Base-by-base conservation (phyloP, 2,329 filamentous ascomycete genomes). In the Teratosphaeria gauchensis region DNA sequence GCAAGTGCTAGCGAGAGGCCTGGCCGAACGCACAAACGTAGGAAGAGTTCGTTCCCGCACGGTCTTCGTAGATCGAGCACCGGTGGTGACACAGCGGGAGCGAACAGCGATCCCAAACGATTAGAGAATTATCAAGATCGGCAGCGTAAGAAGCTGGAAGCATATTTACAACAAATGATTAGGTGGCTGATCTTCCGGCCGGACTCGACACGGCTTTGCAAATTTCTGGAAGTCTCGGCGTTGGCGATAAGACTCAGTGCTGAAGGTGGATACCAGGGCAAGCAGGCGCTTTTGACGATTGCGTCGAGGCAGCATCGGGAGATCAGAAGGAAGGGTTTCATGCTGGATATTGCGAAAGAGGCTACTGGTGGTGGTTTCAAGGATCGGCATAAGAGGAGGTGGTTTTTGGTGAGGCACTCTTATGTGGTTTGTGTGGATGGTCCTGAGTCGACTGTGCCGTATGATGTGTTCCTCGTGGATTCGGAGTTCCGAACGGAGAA, bases 371-470 rank as follows among this genome's bases (percentile, higher is more conserved):
- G 38, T 24, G 56, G 56, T 4, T 56, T 96, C 62, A 89, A 91
- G 69, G 84, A 85, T 56, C 84, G 91, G 12, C 92, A 96, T 74
- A 88, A 85, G 61, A 90, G 91, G 19, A 96, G 96, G 73, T 99
- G 94, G 94, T 99, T 99, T 71, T 79, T 97, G 21, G 91, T 99
- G n/a, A 82, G 94, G 56, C 92, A 97, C 74, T 97, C 91, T 76
- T 99, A 99, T 69, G 87, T 99, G 60, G 92, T 96, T 52, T 96
- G 92, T 66, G 92, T 97, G n/a, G 92, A 97, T 71, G 96, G 94
- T 0, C 94, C 94, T 0, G 92, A 97, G 72, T 95, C 95, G 67
- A 95, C 97, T 88, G 92, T 96, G 68, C 95, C 97, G 35, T 96
- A 96, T 72, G 95, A 99, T 74, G 94, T 99, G 24, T 97, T 96